Evolutionary conservation across 106 monocot species (phyloP), one percentile per base, ranked within the genome.

Genomic region (Alisma plantagoaquatica): DNA sequence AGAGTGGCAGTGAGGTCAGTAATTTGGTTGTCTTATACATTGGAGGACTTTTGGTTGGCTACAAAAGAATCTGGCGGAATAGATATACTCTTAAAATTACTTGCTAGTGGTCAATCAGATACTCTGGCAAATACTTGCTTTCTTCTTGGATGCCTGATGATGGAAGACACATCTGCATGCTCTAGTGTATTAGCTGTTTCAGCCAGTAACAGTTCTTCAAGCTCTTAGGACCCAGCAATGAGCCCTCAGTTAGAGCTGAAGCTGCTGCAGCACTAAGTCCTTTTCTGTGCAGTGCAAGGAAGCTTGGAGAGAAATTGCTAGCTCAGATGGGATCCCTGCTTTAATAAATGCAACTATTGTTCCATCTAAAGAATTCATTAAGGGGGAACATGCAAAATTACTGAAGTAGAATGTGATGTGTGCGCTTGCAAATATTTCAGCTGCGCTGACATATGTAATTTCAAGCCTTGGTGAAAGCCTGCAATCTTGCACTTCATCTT

Each of bases 321-420:
- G 63, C 65, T 85, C 50, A 28, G 86, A 80, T 77, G 98, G 98
- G 10, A 99, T 99, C 21, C 90, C 98, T 49, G 73, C 82, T 74
- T 64, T 99, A 43, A 86, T 99, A 71, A 99, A 99, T 77, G 98
- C 98, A 26, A 90, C 89, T 18, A 99, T 99, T 43, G 98, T 90
- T 66, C 98, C 98, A 29, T 99, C 98, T 43, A 99, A 99, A 64
- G 98, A 99, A 70, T 99, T 82, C 63, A 99, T 99, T 89, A 87
- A 86, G 75, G 98, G 98, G 5, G 98, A 99, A 65, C 69, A 86
- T 56, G 98, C 85, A 24, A 84, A 99, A 67, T 78, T 82, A 57
- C 68, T 99, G 71, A 89, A 99, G 41, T 89, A 99, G 54, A 99
- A 91, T 72, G 85, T 90, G 52, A 99, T 99, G 98, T 74, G 90